phyloP scores from a whole-genome alignment of 2,329 filamentous ascomycete species.

The Trichoderma sp. region DNA sequence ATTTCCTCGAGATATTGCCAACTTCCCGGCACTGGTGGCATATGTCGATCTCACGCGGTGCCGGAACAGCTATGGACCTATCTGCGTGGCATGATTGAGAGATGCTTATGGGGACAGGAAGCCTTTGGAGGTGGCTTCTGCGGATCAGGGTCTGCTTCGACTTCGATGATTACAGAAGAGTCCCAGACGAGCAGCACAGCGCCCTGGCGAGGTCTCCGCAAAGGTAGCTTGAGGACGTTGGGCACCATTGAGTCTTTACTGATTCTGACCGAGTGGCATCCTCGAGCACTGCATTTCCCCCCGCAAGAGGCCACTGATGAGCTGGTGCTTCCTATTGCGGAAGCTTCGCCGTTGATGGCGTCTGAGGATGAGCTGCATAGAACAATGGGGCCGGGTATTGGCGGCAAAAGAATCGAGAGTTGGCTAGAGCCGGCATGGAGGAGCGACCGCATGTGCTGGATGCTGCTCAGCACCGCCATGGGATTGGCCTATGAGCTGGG shows the following conservation, averaged over 20 bases:
- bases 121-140: constrained; percentile 89
- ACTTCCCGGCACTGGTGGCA: constrained; percentile 74
- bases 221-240: constrained; percentile 79
- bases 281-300: constrained; percentile 89
- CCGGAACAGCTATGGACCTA: constrained; percentile 96
- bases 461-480: constrained; percentile 88
- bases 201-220: constrained; percentile 66
- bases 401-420: constrained; percentile 83
- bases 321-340: constrained; percentile 60
- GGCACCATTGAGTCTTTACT: constrained; percentile 93
- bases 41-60: constrained; percentile 83
- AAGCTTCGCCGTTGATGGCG: constrained; percentile 44
- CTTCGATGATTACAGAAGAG: constrained; percentile 45
- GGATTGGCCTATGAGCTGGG: constrained; percentile 90
- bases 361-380: constrained; percentile 34
- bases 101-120: constrained; percentile 93
- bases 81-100: constrained; percentile 89
- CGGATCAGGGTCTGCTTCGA: constrained; percentile 57
- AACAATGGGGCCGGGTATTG: constrained; percentile 55
- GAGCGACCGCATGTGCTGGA: constrained; percentile 96
- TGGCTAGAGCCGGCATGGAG: constrained; percentile 97
- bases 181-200: constrained; percentile 65
- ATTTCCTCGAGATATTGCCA: constrained; percentile 85
- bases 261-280: constrained; percentile 96
- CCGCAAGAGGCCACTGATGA: constrained; percentile 73